Evolutionary conservation across 768 basidiomycete genomes (phyloP).

Genomic region (Mycena kentingensis): DNA sequence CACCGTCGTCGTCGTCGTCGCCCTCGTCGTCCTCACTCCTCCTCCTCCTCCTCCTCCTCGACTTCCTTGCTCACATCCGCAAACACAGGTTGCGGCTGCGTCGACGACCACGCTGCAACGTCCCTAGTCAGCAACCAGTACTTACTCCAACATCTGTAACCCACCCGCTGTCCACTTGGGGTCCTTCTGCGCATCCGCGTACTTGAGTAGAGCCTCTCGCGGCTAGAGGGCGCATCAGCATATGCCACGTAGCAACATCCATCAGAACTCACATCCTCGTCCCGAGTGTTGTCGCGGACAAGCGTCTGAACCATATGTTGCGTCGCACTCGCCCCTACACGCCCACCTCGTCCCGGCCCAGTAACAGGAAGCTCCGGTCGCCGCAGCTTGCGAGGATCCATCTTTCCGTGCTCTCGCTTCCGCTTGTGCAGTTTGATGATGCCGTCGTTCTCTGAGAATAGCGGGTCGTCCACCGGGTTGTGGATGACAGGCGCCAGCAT

Average conservation of each 20-base stretch:
- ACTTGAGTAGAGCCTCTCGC: conserved; percentile 93
- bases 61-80: conserved; percentile 62
- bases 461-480: conserved; percentile 88
- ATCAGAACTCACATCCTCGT: conserved; percentile 83
- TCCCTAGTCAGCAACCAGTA: no score
- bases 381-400: conserved; percentile 89
- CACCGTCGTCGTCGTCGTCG: conserved; percentile 19
- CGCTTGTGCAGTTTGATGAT: conserved; percentile 78
- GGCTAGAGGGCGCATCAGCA: conserved; percentile 59
- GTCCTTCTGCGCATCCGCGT: conserved; percentile 77
- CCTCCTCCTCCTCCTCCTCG: conserved; percentile 50
- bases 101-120: conserved; percentile 84
- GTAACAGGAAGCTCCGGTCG: conserved; percentile 91
- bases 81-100: conserved; percentile 88
- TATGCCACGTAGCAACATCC: conserved; percentile 22
- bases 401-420: conserved; percentile 84
- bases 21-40: conserved; percentile 20
- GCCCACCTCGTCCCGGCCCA: conserved; percentile 90
- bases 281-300: conserved; percentile 86
- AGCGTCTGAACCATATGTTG: conserved; percentile 96
- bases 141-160: conserved; percentile 37
- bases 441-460: conserved; percentile 83
- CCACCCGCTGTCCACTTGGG: conserved; percentile 84
- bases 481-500: conserved; percentile 84
- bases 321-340: conserved; percentile 95